Evolutionary conservation across 441 rosid species (phyloP), one percentile per base, ranked within the genome.

Genomic region (Viola pubescens): DNA sequence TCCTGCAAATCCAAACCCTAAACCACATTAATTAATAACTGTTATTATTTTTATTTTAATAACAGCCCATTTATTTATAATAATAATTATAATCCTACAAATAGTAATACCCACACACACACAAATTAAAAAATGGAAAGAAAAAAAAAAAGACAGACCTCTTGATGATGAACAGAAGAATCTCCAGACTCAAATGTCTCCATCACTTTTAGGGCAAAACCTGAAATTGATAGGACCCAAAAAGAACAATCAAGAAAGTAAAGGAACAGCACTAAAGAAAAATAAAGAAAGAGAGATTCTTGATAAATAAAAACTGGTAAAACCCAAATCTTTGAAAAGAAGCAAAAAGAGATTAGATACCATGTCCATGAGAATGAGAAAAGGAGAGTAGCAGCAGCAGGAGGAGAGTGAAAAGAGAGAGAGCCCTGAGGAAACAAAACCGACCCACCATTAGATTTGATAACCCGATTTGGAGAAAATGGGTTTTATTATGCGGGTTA

Each of bases 401-500:
- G n/a, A 79, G 61, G 67, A 73, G 46, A 52, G 78, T 74, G 45
- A 79, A 63, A 69, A 73, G 46, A 52, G 77, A 74, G 41, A 73
- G 70, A 19, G 64, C 13, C 55, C 57, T 67, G 49, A 62, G 54
- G 55, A 73, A 73, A 53, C 42, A 65, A 62, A 73, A 61, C 60
- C 73, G 74, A 61, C 75, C 83, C 90, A 82, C 80, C 61, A 62
- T 61, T 68, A 60, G 61, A 60, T 60, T 60, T 9, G 34, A 26
- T 26, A 26, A 26, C 34, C 34, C 34, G 53, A 62, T 58, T 64
- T 14, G 42, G 52, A 43, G 68, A 61, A 74, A 73, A 69, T 59
- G 79, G 76, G 77, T 59, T 11, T 59, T 68, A 61, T 55, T 44
- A 34, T 2, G 10, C 14, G 48, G 49, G 59, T n/a, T 54, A 38